Evolutionary conservation across 495 filamentous ascomycete genomes (phyloP).

Genomic region (Penicillium lividum): DNA sequence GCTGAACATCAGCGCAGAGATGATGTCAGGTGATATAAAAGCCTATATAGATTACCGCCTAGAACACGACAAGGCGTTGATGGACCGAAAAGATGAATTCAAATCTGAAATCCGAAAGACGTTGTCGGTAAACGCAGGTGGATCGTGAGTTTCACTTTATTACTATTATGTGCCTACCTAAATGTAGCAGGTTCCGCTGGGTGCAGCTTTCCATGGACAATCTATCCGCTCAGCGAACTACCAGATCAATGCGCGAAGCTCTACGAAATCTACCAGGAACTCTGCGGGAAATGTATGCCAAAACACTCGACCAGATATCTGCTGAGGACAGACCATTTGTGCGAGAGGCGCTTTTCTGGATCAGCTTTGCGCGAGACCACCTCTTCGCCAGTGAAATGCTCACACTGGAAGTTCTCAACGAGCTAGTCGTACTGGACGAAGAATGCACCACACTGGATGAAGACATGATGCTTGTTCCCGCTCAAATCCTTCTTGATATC

Average conservation of each 20-base stretch:
- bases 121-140: slow-evolving; percentile 18
- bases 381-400: not conserved
- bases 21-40: slow-evolving; percentile 19
- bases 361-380: slow-evolving; percentile 16
- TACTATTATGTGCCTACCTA: not conserved
- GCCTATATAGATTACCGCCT: slow-evolving; percentile 19
- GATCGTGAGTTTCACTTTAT: slow-evolving; percentile 17
- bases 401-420: slow-evolving; percentile 17
- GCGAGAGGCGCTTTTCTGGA: slow-evolving; percentile 25
- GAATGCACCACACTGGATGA: slow-evolving; percentile 18
- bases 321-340: slow-evolving; percentile 15
- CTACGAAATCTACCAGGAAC: slow-evolving; percentile 21
- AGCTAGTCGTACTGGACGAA: slow-evolving; percentile 19
- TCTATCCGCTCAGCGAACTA: slow-evolving; percentile 19
- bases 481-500: slow-evolving; percentile 23
- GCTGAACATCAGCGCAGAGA: slow-evolving; percentile 16
- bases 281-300: slow-evolving; percentile 23
- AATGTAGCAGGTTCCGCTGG: slow-evolving; percentile 23
- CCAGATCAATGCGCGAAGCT: slow-evolving; percentile 21
- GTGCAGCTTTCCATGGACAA: slow-evolving; percentile 29
- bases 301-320: slow-evolving; percentile 18
- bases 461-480: slow-evolving; percentile 28
- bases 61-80: slow-evolving; percentile 11
- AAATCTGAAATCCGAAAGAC: slow-evolving; percentile 18
- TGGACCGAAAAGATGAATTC: slow-evolving; percentile 10